Evolutionary conservation across 2,329 filamentous ascomycete species (phyloP), one percentile per base, ranked within the genome.

Genomic region (Cladosporium sp.): DNA sequence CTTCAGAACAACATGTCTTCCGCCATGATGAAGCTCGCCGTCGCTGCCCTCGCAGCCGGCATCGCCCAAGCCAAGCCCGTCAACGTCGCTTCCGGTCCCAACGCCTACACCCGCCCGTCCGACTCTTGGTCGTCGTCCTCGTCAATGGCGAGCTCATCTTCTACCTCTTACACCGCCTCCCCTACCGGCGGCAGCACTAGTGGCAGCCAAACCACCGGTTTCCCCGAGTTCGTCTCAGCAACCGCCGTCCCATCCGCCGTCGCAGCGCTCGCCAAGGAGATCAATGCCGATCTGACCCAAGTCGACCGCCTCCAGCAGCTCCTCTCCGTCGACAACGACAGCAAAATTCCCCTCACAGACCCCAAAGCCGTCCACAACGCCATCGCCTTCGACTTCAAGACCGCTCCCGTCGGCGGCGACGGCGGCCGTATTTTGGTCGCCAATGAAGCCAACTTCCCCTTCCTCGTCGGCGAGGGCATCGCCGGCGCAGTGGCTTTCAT

Each of bases 321-420:
- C 46, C 71, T 79, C 11, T 74, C 74, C 28, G 65, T 64, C 13
- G 68, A 72, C 13, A 75, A 76, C 58, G 60, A 70, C 32, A 75
- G 75, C 58, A 62, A 71, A 46, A 66, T 69, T 10, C 73, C 79
- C 10, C 71, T 78, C 51, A 68, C 71, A 6, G 72, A 67, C 14
- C 60, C 60, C 2, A 73, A 76, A 2, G 72, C 70, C 5, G 69
- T 80, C 30, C 71, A 70, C 56, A 70, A 72, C 14, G 53, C 71
- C 73, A 86, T 90, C 79, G 90, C 88, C 75, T 93, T 92, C 83
- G 83, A 83, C 74, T 82, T 84, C 70, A 76, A 86, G 68, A 78
- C 80, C 13, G 67, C 75, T 11, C 43, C 77, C 16, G 79, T 57
- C 6, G 39, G 48, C 13, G 34, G 51, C 25, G 39, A 65, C 30